Percentiles rank a stretch among this genome's conserved stretches.
Conservation (phyloP, 805 yeast genomes). For the Wickerhamiella vanderwaltii region DNA sequence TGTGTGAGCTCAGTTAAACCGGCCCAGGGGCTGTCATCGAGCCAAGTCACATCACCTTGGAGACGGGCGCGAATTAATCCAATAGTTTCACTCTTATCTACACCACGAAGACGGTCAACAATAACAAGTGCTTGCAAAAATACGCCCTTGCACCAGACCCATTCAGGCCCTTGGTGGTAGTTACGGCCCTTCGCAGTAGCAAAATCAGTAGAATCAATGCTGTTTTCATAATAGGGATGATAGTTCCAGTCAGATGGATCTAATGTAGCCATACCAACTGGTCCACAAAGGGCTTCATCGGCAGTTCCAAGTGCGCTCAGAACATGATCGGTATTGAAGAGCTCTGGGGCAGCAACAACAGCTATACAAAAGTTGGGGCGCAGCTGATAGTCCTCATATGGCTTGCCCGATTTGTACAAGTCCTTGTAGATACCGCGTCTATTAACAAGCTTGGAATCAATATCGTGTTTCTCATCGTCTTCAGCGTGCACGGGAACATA, state of each 20-base stretch:
- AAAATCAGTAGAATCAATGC: constrained; percentile 73
- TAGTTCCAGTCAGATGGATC: constrained; percentile 91
- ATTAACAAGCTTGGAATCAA: constrained; percentile 57
- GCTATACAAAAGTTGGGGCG: constrained; percentile 91
- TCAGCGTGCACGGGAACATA: constrained; percentile 56
- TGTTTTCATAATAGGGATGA: constrained; percentile 75
- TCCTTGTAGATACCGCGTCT: constrained; percentile 94
- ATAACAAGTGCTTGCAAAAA: constrained; percentile 65
- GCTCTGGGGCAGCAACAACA: constrained; percentile 87
- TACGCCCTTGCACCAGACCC: constrained; percentile 90
- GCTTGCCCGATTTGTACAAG: constrained; percentile 65
- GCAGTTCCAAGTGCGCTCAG: constrained; percentile 55
- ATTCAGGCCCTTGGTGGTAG: constrained; percentile 97
- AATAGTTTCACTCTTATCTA: constrained; percentile 30
- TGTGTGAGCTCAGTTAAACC: constrained; percentile 89
- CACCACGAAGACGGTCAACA: constrained; percentile 34
- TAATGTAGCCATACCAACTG: constrained; percentile 79
- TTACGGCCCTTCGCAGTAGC: constrained; percentile 91
- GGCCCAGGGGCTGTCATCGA: constrained; percentile 73
- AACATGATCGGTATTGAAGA: constrained; percentile 55
- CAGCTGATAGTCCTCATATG: constrained; percentile 85
- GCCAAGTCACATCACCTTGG: constrained; percentile 54
- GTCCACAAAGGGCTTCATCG: constrained; percentile 68
- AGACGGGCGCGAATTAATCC: constrained; percentile 49
- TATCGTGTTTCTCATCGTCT: constrained; percentile 48